phyloP scores from a whole-genome alignment of 140 eudicot species.

The Stevia rebaudiana region DNA sequence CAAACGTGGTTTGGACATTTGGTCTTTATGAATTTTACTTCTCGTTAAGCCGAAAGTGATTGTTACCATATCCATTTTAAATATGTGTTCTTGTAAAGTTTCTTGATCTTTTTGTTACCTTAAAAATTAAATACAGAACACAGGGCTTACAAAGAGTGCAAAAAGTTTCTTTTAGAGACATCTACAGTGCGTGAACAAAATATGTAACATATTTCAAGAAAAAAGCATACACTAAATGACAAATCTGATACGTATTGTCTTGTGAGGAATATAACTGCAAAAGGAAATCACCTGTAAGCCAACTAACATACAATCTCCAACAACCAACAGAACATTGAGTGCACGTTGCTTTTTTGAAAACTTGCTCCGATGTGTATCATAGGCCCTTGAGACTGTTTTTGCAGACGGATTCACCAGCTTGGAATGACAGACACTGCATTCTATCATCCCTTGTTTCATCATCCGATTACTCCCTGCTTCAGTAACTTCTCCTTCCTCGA shows the following conservation, averaged over 20 bases:
- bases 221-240: constrained; percentile 13
- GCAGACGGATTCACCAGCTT: constrained; percentile 62
- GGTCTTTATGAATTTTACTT: background rate
- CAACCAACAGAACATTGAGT: constrained; percentile 73
- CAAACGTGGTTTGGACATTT: background rate
- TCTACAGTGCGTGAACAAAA: background rate
- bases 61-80: background rate
- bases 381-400: constrained; percentile 72
- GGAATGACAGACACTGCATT: constrained; percentile 98
- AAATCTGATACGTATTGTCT: constrained; percentile 12
- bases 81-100: background rate
- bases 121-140: background rate
- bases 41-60: constrained; percentile 7
- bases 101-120: constrained; percentile 2
- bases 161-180: constrained; percentile 1
- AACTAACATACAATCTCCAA: constrained; percentile 87
- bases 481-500: constrained; percentile 20
- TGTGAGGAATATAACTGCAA: background rate
- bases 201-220: background rate
- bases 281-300: constrained; percentile 55
- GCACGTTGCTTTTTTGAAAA: constrained; percentile 69
- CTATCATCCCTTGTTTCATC: constrained; percentile 83
- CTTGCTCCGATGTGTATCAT: constrained; percentile 70
- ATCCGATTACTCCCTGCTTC: constrained; percentile 27
- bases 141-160: constrained; percentile 3